These are phyloP conservation scores for Chamaecrista fasciculata DNA, from an alignment of 306 rosid species.

Conservation along the genomic window DNA sequence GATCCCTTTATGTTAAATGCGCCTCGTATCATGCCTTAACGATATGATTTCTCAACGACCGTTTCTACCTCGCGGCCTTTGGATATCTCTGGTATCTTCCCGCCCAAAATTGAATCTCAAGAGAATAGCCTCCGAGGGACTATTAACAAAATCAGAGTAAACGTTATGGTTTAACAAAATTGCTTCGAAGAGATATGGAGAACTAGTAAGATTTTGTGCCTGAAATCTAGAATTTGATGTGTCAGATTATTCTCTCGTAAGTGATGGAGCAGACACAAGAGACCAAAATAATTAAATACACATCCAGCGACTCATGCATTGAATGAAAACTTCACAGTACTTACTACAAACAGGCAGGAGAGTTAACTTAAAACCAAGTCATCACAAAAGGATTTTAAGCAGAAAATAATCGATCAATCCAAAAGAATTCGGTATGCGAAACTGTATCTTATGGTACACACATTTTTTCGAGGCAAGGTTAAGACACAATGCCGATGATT, in stretches of 20 bases:
- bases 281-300: neutral
- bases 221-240: neutral
- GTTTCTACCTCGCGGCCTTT: neutral
- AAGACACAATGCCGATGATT: neutral
- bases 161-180: neutral
- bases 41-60: constrained; percentile 26
- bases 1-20: constrained; percentile 32
- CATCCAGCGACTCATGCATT: neutral
- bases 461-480: neutral
- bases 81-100: constrained; percentile 18
- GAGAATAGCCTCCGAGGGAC: constrained; percentile 35
- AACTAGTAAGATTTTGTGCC: neutral
- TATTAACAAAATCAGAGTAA: neutral
- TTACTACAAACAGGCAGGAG: neutral
- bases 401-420: no score
- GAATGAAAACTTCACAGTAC: neutral
- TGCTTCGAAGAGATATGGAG: neutral
- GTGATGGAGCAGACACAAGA: neutral
- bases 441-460: neutral
- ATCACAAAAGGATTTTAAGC: no score
- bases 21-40: constrained; percentile 34
- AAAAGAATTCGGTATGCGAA: no score
- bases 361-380: neutral
- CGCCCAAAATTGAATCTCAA: constrained; percentile 23
- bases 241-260: neutral